These are phyloP conservation scores for Penicillium corylophilum DNA, from an alignment of 2,329 filamentous ascomycete genomes.

Conservation along the genomic window DNA sequence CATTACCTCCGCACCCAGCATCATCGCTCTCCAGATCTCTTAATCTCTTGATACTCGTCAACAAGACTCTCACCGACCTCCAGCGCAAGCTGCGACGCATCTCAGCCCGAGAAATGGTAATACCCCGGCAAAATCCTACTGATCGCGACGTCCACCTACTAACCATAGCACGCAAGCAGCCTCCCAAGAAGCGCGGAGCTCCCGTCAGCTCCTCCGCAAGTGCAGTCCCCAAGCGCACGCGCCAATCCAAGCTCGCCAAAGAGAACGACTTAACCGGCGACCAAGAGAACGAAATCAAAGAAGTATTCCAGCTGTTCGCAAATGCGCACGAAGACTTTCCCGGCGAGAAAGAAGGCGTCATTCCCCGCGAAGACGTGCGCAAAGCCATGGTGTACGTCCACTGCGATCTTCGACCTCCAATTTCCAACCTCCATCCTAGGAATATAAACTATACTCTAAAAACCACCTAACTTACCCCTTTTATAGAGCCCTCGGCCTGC, in stretches of 20 bases:
- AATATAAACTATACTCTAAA: background rate
- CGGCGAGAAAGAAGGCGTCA: conserved; percentile 70
- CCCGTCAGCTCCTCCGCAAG: conserved; percentile 26
- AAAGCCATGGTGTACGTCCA: conserved; percentile 67
- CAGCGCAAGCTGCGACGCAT: background rate
- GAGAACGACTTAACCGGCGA: conserved; percentile 81
- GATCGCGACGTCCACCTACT: background rate
- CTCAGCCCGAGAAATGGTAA: conserved; percentile 20
- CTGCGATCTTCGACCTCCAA: no score
- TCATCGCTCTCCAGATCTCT: background rate
- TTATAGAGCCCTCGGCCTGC: conserved; percentile 77
- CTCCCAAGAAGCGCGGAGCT: conserved; percentile 38
- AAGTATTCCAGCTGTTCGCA: conserved; percentile 82
- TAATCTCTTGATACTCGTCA: background rate
- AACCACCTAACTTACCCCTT: background rate
- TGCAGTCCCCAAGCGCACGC: conserved; percentile 43
- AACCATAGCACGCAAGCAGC: conserved; percentile 22
- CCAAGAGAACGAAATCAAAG: conserved; percentile 86
- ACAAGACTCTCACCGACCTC: background rate
- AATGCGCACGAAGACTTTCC: conserved; percentile 57
- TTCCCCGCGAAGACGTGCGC: conserved; percentile 66
- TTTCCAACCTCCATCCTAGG: no score
- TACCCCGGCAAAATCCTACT: background rate
- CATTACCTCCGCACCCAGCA: background rate
- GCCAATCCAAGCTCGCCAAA: conserved; percentile 85